Evolutionary conservation across 257 asterid species (phyloP).

Genomic region (Nicotiana noctiflora): DNA sequence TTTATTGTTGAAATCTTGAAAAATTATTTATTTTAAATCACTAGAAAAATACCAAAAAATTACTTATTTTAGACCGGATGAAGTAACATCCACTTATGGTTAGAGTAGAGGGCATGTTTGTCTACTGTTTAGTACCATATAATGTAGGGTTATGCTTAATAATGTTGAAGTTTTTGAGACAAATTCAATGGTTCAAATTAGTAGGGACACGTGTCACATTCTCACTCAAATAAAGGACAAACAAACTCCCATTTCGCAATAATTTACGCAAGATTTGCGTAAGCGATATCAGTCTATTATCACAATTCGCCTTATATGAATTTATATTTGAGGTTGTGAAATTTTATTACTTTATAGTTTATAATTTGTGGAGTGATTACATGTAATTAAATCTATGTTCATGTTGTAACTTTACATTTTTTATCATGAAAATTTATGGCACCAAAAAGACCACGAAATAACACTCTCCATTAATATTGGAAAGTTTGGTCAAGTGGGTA

Average conservation of each 20-base stretch:
- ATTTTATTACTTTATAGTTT: no score
- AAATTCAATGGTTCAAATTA: background rate
- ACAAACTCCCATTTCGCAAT: no score
- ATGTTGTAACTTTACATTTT: background rate
- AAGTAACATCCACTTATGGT: background rate
- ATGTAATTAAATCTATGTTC: background rate
- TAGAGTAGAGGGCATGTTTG: background rate
- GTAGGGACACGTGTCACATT: background rate
- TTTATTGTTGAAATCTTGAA: no score
- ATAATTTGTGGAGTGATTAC: background rate
- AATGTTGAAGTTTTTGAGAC: background rate
- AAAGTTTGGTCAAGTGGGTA: background rate
- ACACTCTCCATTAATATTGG: background rate
- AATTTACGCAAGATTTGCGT: no score
- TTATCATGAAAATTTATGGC: background rate
- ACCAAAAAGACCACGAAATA: background rate
- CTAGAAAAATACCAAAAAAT: no score
- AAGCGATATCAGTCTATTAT: no score
- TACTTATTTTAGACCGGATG: no score
- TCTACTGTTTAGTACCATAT: background rate
- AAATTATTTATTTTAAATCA: no score
- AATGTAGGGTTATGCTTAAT: background rate
- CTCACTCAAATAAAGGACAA: background rate
- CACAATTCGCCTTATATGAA: no score
- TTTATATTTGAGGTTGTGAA: no score